Percentiles rank a stretch among this genome's conserved stretches.
These are phyloP conservation scores for Tubosaeta sp. DNA, from an alignment of 768 basidiomycete species.

Conservation along the genomic window DNA sequence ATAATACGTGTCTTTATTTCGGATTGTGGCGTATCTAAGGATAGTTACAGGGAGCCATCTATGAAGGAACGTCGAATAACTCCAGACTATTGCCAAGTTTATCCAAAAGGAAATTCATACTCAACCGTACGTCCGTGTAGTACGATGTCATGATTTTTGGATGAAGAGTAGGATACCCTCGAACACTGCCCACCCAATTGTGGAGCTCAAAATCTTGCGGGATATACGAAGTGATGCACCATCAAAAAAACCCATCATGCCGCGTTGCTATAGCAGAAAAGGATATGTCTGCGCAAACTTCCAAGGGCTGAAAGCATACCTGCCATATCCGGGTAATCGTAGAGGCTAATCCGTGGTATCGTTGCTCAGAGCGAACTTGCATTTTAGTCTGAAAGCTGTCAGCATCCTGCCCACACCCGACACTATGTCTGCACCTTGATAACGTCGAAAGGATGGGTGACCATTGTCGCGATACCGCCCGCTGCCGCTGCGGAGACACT, in stretches of 20 bases:
- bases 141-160: constrained; percentile 23
- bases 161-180: constrained; percentile 70
- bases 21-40: background rate
- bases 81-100: constrained; percentile 92
- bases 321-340: constrained; percentile 66
- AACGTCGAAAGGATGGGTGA: constrained; percentile 92
- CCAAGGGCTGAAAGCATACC: constrained; percentile 37
- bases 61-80: constrained; percentile 95
- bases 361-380: constrained; percentile 77
- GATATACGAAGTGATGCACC: constrained; percentile 79
- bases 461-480: constrained; percentile 77
- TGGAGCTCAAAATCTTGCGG: constrained; percentile 84
- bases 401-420: background rate
- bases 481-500: constrained; percentile 71
- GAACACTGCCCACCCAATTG: constrained; percentile 89
- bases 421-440: constrained; percentile 62
- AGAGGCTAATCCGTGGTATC: constrained; percentile 66
- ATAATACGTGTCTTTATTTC: constrained; percentile 53
- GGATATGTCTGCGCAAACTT: background rate
- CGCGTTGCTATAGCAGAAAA: constrained; percentile 59
- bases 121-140: background rate
- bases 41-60: constrained; percentile 69
- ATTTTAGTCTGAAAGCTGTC: constrained; percentile 69
- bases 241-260: constrained; percentile 77
- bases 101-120: constrained; percentile 80